Conservation (phyloP, 306 rosid species). For the Glycine latifolia region DNA sequence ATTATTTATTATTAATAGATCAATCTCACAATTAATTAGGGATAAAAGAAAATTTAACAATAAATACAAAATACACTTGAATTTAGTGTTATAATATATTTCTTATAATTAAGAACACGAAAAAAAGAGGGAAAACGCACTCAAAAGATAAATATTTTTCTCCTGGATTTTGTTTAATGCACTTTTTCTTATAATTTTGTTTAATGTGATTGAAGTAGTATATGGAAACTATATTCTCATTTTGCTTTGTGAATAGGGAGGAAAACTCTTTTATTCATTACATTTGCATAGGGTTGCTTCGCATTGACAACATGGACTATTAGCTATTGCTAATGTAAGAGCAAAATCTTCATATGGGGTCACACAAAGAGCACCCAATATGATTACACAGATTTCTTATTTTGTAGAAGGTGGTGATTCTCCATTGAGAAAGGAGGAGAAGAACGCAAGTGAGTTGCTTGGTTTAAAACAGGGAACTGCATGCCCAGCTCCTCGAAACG, state of each 20-base stretch:
- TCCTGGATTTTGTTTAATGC: background rate
- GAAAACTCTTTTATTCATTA: constrained; percentile 47
- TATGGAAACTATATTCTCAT: background rate
- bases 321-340: constrained; percentile 42
- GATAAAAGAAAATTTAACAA: no score
- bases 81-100: no score
- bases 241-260: no score
- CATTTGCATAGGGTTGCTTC: constrained; percentile 3
- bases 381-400: constrained; percentile 35
- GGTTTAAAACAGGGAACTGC: constrained; percentile 95
- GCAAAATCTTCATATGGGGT: constrained; percentile 50
- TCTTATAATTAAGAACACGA: no score
- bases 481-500: constrained; percentile 92
- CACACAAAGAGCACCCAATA: constrained; percentile 31
- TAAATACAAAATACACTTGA: no score
- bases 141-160: background rate
- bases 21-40: no score
- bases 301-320: constrained; percentile 32
- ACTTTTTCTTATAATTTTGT: no score
- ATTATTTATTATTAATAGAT: no score
- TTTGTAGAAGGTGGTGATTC: constrained; percentile 68
- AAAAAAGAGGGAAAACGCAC: background rate
- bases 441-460: constrained; percentile 78
- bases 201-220: background rate
- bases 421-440: constrained; percentile 76